These are phyloP conservation scores for Colletotrichum costaricense DNA, from an alignment of 2,329 filamentous ascomycete genomes.

Conservation along the genomic window DNA sequence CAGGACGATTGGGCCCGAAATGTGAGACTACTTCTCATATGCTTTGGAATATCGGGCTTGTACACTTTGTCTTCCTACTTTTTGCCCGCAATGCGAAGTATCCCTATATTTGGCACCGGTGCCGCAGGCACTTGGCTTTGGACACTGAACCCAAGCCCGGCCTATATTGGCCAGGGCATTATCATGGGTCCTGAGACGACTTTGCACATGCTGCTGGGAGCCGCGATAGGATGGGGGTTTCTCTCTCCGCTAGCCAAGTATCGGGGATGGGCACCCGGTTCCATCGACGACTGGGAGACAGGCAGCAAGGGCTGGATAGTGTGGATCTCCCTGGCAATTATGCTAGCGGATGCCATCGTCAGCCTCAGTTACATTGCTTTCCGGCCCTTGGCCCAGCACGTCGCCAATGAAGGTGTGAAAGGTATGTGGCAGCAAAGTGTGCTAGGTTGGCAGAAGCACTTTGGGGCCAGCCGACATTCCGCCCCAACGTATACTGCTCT, in stretches of 20 bases:
- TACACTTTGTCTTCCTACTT: constrained; percentile 92
- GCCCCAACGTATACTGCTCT: constrained; percentile 23
- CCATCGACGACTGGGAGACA: constrained; percentile 87
- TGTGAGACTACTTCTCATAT: constrained; percentile 65
- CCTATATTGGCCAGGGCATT: constrained; percentile 96
- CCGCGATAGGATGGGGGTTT: constrained; percentile 89
- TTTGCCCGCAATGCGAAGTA: constrained; percentile 81
- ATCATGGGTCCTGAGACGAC: constrained; percentile 98
- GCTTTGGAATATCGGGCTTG: constrained; percentile 69
- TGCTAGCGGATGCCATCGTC: constrained; percentile 93
- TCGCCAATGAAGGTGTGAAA: not conserved
- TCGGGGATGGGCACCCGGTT: constrained; percentile 89
- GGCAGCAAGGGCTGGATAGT: constrained; percentile 99
- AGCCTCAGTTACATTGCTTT: constrained; percentile 84
- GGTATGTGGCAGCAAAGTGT: constrained; percentile 1
- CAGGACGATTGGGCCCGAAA: constrained; percentile 55
- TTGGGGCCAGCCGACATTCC: not conserved
- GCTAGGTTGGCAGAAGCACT: not conserved
- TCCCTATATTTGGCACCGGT: constrained; percentile 85
- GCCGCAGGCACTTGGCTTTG: constrained; percentile 89
- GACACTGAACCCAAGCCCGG: constrained; percentile 96
- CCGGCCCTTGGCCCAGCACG: constrained; percentile 59
- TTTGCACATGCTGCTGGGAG: constrained; percentile 93
- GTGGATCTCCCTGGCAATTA: constrained; percentile 95
- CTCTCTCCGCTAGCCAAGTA: constrained; percentile 89